Percentiles rank a stretch among this genome's conserved stretches.
These are phyloP conservation scores for Phytophthora hibernalis DNA, from an alignment of 352 stramenopile species.

Conservation along the genomic window DNA sequence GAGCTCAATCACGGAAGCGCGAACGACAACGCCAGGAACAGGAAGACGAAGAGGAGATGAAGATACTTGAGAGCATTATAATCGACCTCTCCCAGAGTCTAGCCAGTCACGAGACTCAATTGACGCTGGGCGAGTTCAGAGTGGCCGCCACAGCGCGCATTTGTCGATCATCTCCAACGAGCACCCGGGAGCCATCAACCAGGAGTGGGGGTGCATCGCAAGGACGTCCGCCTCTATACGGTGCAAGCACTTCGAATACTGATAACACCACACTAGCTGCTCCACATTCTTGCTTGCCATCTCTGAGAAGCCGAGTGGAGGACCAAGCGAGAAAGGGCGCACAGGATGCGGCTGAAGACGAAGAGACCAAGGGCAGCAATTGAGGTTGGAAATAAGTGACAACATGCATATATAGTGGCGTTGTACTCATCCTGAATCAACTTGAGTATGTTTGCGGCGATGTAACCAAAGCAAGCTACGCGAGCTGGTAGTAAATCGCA, in stretches of 20 bases:
- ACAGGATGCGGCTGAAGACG: conserved; percentile 17
- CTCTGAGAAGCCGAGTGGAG: neutral
- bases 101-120: conserved; percentile 46
- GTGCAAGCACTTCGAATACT: conserved; percentile 4
- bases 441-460: conserved; percentile 37
- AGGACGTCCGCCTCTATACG: conserved; percentile 21
- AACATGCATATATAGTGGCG: conserved; percentile 33
- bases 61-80: conserved; percentile 2
- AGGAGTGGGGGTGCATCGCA: conserved; percentile 22
- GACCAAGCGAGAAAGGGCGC: conserved; percentile 12
- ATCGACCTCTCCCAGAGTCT: conserved; percentile 11
- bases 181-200: conserved; percentile 34
- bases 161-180: conserved; percentile 32
- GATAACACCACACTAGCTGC: conserved; percentile 12
- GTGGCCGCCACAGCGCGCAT: conserved; percentile 20
- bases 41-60: neutral
- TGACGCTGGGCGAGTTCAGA: conserved; percentile 16
- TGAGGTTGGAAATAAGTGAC: conserved; percentile 18
- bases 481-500: neutral
- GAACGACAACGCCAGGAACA: neutral
- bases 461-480: conserved; percentile 7
- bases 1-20: neutral
- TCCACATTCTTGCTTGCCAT: neutral
- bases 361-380: conserved; percentile 33
- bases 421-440: neutral